Conservation (phyloP, 495 filamentous ascomycete genomes). For the Choiromyces venosus region DNA sequence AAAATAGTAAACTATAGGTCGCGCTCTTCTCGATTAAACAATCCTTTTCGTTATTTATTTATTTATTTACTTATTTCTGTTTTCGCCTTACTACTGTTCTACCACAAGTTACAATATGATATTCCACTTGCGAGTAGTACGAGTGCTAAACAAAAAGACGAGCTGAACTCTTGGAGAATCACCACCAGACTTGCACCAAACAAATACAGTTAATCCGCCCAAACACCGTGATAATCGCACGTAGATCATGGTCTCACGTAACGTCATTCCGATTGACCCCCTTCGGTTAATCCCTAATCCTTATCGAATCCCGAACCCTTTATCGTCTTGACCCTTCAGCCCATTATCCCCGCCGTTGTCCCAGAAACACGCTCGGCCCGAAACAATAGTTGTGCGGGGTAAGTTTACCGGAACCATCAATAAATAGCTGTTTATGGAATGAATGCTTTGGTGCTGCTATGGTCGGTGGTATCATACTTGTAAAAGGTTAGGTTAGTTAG, state of each 20-base stretch:
- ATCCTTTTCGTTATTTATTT: neutral
- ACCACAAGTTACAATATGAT: neutral
- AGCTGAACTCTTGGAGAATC: neutral
- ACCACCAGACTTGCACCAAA: neutral
- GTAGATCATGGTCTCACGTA: neutral
- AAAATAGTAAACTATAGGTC: neutral
- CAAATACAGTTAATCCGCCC: neutral
- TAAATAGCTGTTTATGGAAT: slow-evolving; percentile 1
- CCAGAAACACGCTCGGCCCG: neutral
- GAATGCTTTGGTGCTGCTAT: neutral
- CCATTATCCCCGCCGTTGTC: neutral
- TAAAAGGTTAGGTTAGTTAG: neutral
- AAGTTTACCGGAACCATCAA: neutral
- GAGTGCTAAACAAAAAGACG: neutral
- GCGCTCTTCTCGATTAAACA: neutral
- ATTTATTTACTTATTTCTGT: too few relatives aligned
- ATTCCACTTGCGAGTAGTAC: too few relatives aligned
- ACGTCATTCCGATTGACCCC: neutral
- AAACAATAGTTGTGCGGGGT: neutral
- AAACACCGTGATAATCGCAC: neutral
- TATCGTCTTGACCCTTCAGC: neutral
- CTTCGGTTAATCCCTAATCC: neutral
- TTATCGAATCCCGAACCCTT: neutral
- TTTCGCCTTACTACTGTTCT: neutral
- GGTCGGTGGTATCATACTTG: neutral